These are phyloP conservation scores for Tulasnella sp. DNA, from an alignment of 768 basidiomycete species.

Conservation along the genomic window DNA sequence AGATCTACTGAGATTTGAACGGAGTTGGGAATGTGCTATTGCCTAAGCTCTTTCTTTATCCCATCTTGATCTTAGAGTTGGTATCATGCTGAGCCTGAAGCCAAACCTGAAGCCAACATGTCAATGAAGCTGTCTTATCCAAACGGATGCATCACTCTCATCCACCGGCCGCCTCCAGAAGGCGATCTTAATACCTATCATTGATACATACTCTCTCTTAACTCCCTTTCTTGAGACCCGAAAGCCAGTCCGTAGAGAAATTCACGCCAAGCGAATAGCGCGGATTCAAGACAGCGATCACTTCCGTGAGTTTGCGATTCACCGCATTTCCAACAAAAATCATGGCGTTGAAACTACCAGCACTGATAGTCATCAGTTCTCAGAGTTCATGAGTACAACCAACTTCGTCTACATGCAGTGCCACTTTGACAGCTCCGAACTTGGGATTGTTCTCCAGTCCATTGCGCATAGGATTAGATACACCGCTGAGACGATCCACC, in stretches of 20 bases:
- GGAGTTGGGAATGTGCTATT: too few species aligned
- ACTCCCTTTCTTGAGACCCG: constrained; percentile 7
- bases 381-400: not conserved
- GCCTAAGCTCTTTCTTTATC: too few species aligned
- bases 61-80: not conserved
- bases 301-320: constrained; percentile 7
- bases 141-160: constrained; percentile 8
- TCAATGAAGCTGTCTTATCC: constrained; percentile 1
- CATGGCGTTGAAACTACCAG: not conserved
- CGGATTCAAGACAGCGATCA: not conserved
- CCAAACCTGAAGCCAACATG: not conserved
- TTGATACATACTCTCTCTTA: not conserved
- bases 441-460: constrained; percentile 9
- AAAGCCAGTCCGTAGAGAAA: constrained; percentile 1
- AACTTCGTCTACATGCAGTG: not conserved
- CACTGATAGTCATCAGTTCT: not conserved
- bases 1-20: too few species aligned
- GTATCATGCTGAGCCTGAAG: not conserved
- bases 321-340: not conserved
- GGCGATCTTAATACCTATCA: not conserved
- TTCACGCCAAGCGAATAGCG: not conserved
- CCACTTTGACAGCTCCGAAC: not conserved
- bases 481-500: constrained; percentile 1
- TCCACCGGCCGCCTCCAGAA: constrained; percentile 2
- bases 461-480: constrained; percentile 2